These are phyloP conservation scores for Hygrophoropsis aurantiaca DNA, from an alignment of 768 basidiomycete genomes.

Conservation along the genomic window DNA sequence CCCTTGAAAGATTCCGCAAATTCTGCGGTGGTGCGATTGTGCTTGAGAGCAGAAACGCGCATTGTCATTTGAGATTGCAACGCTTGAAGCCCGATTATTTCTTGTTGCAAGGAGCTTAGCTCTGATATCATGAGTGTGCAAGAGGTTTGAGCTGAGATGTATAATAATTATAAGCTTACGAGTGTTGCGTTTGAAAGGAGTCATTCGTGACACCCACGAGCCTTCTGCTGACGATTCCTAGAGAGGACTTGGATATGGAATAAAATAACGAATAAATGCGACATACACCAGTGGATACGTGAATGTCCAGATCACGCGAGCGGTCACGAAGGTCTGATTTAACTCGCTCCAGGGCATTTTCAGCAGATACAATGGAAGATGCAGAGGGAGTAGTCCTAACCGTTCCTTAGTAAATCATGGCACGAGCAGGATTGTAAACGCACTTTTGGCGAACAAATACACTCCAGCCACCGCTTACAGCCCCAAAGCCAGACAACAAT, in stretches of 20 bases:
- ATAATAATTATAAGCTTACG: conserved; percentile 24
- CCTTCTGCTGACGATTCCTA: conserved; percentile 21
- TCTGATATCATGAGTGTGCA: conserved; percentile 26
- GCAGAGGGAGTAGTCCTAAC: conserved; percentile 21
- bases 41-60: conserved; percentile 51
- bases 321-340: conserved; percentile 53
- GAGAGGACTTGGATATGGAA: conserved; percentile 7
- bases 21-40: conserved; percentile 46
- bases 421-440: conserved; percentile 12
- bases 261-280: neutral
- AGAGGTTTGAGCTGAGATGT: conserved; percentile 1
- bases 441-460: conserved; percentile 22
- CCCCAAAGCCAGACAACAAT: conserved; percentile 76
- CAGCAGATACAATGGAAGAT: conserved; percentile 45
- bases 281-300: conserved; percentile 22
- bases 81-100: conserved; percentile 63
- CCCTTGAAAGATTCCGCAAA: conserved; percentile 59
- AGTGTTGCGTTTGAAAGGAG: conserved; percentile 27
- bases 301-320: conserved; percentile 23
- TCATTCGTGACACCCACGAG: conserved; percentile 28
- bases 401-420: neutral
- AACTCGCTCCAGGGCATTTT: conserved; percentile 58
- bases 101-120: conserved; percentile 43
- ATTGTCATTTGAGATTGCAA: conserved; percentile 67
- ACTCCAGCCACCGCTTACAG: conserved; percentile 64